Evolutionary conservation across 2,329 filamentous ascomycete genomes (phyloP), one percentile per base, ranked within the genome.

Genomic region (Chaetomium strumarium): DNA sequence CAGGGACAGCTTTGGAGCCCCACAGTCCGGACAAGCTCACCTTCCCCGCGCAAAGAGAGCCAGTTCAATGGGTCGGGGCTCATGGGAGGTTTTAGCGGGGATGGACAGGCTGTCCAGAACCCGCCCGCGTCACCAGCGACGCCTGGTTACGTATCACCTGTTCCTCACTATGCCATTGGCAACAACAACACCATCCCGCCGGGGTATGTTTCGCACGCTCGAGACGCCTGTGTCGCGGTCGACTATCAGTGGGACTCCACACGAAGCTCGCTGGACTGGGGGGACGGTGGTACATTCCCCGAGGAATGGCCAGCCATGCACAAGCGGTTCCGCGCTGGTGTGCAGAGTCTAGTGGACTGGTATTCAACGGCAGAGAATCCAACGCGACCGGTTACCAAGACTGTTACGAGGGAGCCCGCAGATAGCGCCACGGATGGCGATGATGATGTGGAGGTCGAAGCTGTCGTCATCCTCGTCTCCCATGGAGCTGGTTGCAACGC

Each of bases 251-350:
- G 93, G 92, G 91, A 99, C 65, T 96, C 91, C 55, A 92, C 91
- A 77, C 80, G 87, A 13, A 73, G 79, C 2, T 83, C 88, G 0
- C 77, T 89, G 40, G 76, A 84, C 57, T 97, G 93, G 87, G 92
- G 91, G 7, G 84, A 90, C 62, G 92, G 92, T 10, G 93, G 92
- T 37, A 79, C 85, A 40, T 88, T 89, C 62, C 90, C 89, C 1
- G 93, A 99, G 69, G 93, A 97, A 69, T 99, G 93, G 93, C 87
- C 89, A 30, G 77, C 83, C 3, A 97, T 99, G 93, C 93, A 99
- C 69, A 85, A 85, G 65, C 81, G 93, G 19, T 96, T 97, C 63
- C 80, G 90, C 36, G 81, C 77, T 56, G 92, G 92, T 1, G 69
- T 96, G 37, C 84, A 88, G 59, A 81, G 82, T 41, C 79, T 96